Percentiles rank a stretch among this genome's conserved stretches.
phyloP scores from a whole-genome alignment of 768 basidiomycete genomes.

The Podaxis sp. region DNA sequence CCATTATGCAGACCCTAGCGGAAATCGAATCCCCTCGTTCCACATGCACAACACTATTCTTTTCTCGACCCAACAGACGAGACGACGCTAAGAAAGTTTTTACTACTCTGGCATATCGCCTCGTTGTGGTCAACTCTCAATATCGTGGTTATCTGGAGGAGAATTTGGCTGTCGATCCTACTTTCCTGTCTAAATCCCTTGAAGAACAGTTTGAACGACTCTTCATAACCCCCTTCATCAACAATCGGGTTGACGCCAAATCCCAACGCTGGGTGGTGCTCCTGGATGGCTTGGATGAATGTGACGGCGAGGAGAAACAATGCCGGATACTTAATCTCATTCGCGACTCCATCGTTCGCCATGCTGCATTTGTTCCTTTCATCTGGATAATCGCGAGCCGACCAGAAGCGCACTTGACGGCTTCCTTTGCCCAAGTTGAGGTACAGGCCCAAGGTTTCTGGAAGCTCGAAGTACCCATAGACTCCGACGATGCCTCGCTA shows the following conservation, averaged over 20 bases:
- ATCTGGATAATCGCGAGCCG: conserved; percentile 4
- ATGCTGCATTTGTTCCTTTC: not conserved
- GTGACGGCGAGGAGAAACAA: not conserved
- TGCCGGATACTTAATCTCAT: not conserved
- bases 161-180: not conserved
- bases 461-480: not conserved
- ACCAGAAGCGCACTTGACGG: not conserved
- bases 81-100: too few relatives aligned
- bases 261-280: not conserved
- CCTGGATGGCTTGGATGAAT: conserved; percentile 4
- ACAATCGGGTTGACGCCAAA: not conserved
- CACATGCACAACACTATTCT: not conserved
- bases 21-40: not conserved
- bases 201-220: not conserved
- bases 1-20: conserved; percentile 1
- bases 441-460: not conserved
- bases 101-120: too few relatives aligned
- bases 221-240: not conserved
- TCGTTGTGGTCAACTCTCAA: not conserved
- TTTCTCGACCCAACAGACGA: not conserved
- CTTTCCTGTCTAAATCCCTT: not conserved
- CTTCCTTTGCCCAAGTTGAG: not conserved
- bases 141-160: not conserved
- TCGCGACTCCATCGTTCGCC: not conserved
- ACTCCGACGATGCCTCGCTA: not conserved